Percentiles rank a stretch among this genome's conserved stretches.
These are phyloP conservation scores for Clonostachys rhizophaga DNA, from an alignment of 2,329 filamentous ascomycete species.

Conservation along the genomic window DNA sequence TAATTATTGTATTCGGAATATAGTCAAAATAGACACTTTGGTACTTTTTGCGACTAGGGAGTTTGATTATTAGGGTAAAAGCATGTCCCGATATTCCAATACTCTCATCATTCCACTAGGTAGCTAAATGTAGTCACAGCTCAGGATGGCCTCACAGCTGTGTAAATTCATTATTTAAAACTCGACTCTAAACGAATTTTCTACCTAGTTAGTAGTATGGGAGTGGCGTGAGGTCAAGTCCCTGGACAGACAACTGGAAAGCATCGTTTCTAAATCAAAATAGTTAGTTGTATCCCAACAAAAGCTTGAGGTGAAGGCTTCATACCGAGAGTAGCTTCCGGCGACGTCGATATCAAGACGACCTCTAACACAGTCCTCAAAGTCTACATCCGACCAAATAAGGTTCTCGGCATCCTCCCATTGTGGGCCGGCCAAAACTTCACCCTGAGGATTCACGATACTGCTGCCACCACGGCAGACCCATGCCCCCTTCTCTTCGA, in stretches of 20 bases:
- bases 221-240: slow-evolving; percentile 52
- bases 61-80: no score
- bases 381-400: slow-evolving; percentile 70
- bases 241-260: slow-evolving; percentile 56
- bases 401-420: slow-evolving; percentile 75
- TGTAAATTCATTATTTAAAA: no score
- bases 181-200: no score
- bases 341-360: slow-evolving; percentile 79
- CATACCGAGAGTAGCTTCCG: slow-evolving; percentile 77
- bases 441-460: slow-evolving; percentile 74
- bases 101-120: no score
- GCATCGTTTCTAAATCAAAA: slow-evolving; percentile 39
- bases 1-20: no score
- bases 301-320: slow-evolving; percentile 37
- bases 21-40: no score
- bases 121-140: no score
- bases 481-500: slow-evolving; percentile 37
- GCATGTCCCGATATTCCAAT: no score
- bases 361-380: slow-evolving; percentile 82
- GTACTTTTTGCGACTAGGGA: no score
- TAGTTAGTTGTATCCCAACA: no score
- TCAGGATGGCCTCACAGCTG: no score
- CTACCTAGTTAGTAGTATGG: slow-evolving; percentile 30
- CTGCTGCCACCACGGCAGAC: slow-evolving; percentile 74
- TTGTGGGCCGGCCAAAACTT: slow-evolving; percentile 74